Conservation (phyloP, 192 early-diverging fungal genomes). For the Podila horticola region DNA sequence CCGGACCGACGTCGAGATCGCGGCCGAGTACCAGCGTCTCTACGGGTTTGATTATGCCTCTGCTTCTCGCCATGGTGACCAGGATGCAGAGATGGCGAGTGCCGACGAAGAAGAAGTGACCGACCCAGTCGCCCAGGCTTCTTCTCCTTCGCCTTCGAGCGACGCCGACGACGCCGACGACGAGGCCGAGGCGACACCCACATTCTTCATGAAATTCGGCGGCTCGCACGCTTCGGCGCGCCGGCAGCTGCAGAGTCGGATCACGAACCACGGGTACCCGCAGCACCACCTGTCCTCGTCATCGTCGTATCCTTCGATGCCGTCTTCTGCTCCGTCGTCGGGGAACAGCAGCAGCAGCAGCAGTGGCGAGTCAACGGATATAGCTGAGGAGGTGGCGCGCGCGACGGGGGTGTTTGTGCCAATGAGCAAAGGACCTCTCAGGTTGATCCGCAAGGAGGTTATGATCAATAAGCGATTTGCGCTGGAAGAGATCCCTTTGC, state of each 20-base stretch:
- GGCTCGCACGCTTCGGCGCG: neutral
- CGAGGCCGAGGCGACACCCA: slow-evolving; percentile 1
- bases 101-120: slow-evolving; percentile 9
- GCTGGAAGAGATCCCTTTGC: slow-evolving; percentile 37
- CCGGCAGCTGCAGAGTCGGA: neutral
- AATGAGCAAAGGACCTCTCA: neutral
- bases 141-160: neutral
- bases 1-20: slow-evolving; percentile 34
- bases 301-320: neutral
- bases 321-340: too few species aligned
- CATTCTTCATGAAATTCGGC: slow-evolving; percentile 24
- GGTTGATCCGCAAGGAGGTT: slow-evolving; percentile 18
- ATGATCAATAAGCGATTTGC: slow-evolving; percentile 37
- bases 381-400: too few species aligned
- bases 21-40: slow-evolving; percentile 25
- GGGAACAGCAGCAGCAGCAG: slow-evolving; percentile 6
- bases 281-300: neutral
- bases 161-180: slow-evolving; percentile 31
- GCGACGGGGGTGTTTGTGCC: neutral
- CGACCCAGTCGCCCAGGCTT: neutral
- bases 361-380: neutral
- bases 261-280: neutral
- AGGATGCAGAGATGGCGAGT: neutral
- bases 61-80: neutral
- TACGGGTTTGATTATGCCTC: slow-evolving; percentile 7